These are phyloP conservation scores for Penstemon newberryi DNA, from an alignment of 257 asterid genomes.

Conservation along the genomic window DNA sequence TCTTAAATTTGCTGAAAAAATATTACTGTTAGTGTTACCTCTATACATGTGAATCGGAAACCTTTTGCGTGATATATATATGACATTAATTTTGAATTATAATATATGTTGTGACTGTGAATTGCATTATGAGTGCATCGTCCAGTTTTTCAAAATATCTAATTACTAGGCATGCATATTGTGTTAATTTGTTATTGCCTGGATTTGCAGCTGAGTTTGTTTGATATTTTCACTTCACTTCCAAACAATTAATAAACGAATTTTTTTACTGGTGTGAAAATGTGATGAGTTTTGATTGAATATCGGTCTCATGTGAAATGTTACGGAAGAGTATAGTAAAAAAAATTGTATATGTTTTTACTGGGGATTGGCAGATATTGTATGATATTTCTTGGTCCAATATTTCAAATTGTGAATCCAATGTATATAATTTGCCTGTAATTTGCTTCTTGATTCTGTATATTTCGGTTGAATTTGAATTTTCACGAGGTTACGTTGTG, in stretches of 20 bases:
- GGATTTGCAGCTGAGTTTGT: too few species aligned
- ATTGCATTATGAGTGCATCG: constrained; percentile 1
- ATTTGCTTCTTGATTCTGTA: neutral
- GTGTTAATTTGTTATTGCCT: too few species aligned
- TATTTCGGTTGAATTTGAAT: constrained; percentile 17
- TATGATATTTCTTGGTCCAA: constrained; percentile 13
- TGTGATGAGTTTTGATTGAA: too few species aligned
- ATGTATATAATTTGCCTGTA: neutral
- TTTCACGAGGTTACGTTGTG: neutral
- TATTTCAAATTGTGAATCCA: neutral
- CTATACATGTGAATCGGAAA: constrained; percentile 16
- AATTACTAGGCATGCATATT: too few species aligned
- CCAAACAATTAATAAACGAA: too few species aligned
- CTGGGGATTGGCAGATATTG: neutral
- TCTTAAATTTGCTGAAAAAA: neutral
- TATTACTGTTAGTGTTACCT: neutral
- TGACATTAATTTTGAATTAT: constrained; percentile 1
- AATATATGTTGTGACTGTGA: neutral
- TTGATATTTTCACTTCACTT: too few species aligned
- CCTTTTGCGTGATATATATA: neutral
- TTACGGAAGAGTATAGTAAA: neutral
- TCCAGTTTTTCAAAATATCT: too few species aligned
- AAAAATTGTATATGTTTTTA: neutral
- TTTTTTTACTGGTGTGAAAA: too few species aligned
- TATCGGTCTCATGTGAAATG: neutral